These are phyloP conservation scores for Kwoniella newhampshirensis DNA, from an alignment of 768 basidiomycete species.

Conservation along the genomic window DNA sequence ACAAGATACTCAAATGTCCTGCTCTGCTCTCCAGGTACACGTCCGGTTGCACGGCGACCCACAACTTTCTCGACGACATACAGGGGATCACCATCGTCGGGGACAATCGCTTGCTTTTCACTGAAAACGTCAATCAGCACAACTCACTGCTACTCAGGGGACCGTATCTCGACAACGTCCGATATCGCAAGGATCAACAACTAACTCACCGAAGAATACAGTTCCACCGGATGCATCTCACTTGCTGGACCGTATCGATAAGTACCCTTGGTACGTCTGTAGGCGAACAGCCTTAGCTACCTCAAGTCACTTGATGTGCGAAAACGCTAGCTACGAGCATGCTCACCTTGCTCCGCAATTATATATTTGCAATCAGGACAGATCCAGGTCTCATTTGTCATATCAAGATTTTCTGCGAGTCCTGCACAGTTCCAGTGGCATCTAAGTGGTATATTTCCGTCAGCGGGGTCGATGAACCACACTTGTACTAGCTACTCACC, in stretches of 20 bases:
- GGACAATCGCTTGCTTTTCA: conserved; percentile 15
- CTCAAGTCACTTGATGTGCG: not conserved
- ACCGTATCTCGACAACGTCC: not conserved
- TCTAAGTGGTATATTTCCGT: not conserved
- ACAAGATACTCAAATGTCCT: conserved; percentile 18
- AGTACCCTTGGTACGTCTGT: conserved; percentile 4
- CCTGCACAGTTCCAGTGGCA: conserved; percentile 21
- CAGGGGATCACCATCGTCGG: conserved; percentile 12
- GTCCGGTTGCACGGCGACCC: not conserved
- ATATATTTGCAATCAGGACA: conserved; percentile 15
- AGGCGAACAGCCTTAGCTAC: not conserved
- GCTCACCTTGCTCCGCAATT: conserved; percentile 12
- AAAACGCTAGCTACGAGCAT: too few relatives aligned
- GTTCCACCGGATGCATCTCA: conserved; percentile 19
- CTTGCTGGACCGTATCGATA: conserved; percentile 13
- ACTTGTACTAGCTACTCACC: not conserved
- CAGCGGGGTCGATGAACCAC: not conserved
- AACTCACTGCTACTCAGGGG: not conserved
- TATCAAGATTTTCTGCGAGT: conserved; percentile 12
- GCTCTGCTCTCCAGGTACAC: not conserved
- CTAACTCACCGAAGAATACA: conserved; percentile 18
- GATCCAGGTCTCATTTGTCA: conserved; percentile 17
- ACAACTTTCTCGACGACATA: conserved; percentile 15
- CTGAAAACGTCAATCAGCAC: not conserved
- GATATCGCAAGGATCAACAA: not conserved